These are phyloP conservation scores for Chondrus crispus DNA, from an alignment of 23 red algal species.

Conservation along the genomic window DNA sequence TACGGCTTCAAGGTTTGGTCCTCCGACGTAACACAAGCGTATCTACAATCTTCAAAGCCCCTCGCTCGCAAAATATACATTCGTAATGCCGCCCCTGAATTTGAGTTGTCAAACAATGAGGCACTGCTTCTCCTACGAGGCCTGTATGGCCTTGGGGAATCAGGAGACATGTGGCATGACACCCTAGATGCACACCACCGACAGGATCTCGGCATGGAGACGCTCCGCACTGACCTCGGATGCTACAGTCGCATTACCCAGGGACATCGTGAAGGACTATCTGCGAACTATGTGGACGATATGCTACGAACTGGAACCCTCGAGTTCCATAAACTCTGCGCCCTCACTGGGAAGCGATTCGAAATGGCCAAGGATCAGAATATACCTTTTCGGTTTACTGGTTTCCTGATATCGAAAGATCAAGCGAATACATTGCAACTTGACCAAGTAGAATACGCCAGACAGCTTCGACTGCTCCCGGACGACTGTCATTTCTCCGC, in stretches of 20 bases:
- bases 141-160: not conserved
- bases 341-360: not conserved
- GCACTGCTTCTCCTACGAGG: not conserved
- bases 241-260: not conserved
- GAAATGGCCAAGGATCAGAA: not conserved
- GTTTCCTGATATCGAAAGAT: not conserved
- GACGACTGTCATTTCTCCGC: not conserved
- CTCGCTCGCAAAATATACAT: not conserved
- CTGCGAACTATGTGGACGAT: not conserved
- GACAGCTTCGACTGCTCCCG: not conserved
- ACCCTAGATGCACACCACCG: slow-evolving; percentile 19
- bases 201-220: not conserved
- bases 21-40: not conserved
- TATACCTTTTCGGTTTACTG: not conserved
- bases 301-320: not conserved
- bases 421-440: not conserved
- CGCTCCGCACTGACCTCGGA: not conserved
- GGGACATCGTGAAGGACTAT: not conserved
- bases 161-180: not conserved
- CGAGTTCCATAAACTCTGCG: not conserved
- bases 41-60: not conserved
- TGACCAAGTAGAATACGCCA: not conserved
- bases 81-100: not conserved
- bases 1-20: not conserved
- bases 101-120: not conserved